Percentiles rank a stretch among this genome's conserved stretches.
Evolutionary conservation across 2,329 filamentous ascomycete species (phyloP).

Genomic region (Pyrenochaeta sp.): DNA sequence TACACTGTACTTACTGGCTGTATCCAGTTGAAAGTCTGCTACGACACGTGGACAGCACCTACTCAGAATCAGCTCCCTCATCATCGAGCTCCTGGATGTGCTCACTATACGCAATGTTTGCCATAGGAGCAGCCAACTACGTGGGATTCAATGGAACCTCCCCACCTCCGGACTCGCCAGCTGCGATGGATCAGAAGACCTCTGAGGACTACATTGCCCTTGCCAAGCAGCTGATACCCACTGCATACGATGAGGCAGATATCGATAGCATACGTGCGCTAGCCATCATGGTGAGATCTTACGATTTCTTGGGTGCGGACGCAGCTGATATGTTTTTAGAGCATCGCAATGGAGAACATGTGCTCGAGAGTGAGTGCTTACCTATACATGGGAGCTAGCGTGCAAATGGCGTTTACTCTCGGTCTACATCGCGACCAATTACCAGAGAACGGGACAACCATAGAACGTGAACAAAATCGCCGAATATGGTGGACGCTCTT

Average conservation of each 20-base stretch:
- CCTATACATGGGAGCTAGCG: conserved; percentile 47
- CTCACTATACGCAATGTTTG: conserved; percentile 47
- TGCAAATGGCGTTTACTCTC: conserved; percentile 49
- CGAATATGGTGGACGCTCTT: conserved; percentile 51
- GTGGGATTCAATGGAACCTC: conserved; percentile 31
- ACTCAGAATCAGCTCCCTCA: conserved; percentile 26
- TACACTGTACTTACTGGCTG: conserved; percentile 49
- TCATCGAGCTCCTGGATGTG: conserved; percentile 48
- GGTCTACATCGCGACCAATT: conserved; percentile 48
- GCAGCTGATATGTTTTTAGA: conserved; percentile 29
- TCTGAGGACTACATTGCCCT: conserved; percentile 45
- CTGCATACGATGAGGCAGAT: conserved; percentile 48
- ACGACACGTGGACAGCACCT: conserved; percentile 44
- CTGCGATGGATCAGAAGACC: conserved; percentile 32
- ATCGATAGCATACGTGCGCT: conserved; percentile 49
- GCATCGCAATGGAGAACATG: conserved; percentile 45
- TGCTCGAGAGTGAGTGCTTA: conserved; percentile 48
- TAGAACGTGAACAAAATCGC: conserved; percentile 46
- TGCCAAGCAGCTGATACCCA: conserved; percentile 44
- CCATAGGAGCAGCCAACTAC: conserved; percentile 41
- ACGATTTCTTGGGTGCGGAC: background rate
- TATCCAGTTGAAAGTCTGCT: conserved; percentile 46
- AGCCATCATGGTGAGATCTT: conserved; percentile 41
- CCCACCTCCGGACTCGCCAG: conserved; percentile 27
- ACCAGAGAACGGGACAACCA: conserved; percentile 32